These are phyloP conservation scores for Tulasnella sp. DNA, from an alignment of 768 basidiomycete species.

Conservation along the genomic window DNA sequence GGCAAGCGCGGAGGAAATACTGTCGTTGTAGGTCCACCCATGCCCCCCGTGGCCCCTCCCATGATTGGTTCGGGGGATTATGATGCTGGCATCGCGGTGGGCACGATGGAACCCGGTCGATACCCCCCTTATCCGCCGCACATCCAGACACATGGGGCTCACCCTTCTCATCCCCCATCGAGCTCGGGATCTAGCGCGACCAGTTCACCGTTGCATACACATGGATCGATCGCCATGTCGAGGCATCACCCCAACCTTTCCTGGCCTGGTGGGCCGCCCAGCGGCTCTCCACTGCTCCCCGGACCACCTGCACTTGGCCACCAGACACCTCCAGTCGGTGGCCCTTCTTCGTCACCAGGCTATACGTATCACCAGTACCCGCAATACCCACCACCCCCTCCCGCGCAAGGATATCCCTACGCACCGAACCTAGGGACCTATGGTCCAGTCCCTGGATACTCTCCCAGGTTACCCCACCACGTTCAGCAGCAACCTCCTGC, in stretches of 20 bases:
- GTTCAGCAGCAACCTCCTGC: too few species aligned
- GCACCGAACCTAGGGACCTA: too few species aligned
- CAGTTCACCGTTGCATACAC: not conserved
- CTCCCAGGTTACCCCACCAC: too few species aligned
- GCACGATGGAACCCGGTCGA: slow-evolving; percentile 1
- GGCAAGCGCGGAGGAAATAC: not conserved
- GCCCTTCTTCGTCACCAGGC: not conserved
- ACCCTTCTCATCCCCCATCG: too few species aligned
- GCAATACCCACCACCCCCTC: too few species aligned
- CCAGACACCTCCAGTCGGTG: not conserved
- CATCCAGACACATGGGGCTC: not conserved
- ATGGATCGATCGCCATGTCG: not conserved
- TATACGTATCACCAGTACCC: too few species aligned
- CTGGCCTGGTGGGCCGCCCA: not conserved
- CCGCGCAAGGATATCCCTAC: too few species aligned
- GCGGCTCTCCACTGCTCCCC: not conserved
- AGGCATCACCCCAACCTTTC: not conserved
- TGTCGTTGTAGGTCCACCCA: not conserved
- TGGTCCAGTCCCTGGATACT: too few species aligned
- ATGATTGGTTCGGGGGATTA: not conserved
- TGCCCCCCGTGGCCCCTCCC: not conserved
- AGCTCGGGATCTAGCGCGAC: not conserved
- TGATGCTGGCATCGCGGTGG: too few species aligned
- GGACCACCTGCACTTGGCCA: not conserved
- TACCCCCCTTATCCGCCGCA: not conserved